Percentiles rank a stretch among this genome's conserved stretches.
These are phyloP conservation scores for Candida vartiovaarae DNA, from an alignment of 805 yeast genomes.

Conservation along the genomic window DNA sequence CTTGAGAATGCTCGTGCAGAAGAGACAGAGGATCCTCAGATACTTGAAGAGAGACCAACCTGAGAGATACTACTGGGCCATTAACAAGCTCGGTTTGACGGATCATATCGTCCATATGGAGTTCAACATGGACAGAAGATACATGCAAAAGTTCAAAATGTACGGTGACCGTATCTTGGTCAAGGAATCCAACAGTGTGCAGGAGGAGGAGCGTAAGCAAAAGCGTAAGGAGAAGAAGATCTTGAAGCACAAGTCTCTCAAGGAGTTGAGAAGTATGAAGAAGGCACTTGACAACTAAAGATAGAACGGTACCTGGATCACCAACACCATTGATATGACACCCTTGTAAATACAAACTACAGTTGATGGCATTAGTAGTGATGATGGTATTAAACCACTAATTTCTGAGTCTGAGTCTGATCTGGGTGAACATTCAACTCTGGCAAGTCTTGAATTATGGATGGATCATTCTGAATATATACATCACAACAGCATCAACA, in stretches of 20 bases:
- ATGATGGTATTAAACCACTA: no score
- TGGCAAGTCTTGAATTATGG: no score
- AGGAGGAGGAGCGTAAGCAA: slow-evolving; percentile 39
- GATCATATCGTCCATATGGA: slow-evolving; percentile 74
- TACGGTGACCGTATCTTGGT: slow-evolving; percentile 70
- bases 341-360: not conserved
- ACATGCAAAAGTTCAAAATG: slow-evolving; percentile 70
- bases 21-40: slow-evolving; percentile 75
- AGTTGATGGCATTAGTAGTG: no score
- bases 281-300: slow-evolving; percentile 12
- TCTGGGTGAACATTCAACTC: no score
- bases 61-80: slow-evolving; percentile 75
- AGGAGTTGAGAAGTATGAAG: slow-evolving; percentile 21
- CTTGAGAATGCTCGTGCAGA: slow-evolving; percentile 79
- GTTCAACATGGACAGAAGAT: slow-evolving; percentile 72
- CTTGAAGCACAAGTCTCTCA: slow-evolving; percentile 22
- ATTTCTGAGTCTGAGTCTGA: no score
- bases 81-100: slow-evolving; percentile 80
- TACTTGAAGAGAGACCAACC: slow-evolving; percentile 80
- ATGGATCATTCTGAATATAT: no score
- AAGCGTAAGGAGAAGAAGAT: slow-evolving; percentile 40
- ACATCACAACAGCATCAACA: no score
- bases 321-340: not conserved
- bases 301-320: not conserved
- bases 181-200: slow-evolving; percentile 44